phyloP scores from a whole-genome alignment of 768 basidiomycete species.

The Termitomyces heimii region DNA sequence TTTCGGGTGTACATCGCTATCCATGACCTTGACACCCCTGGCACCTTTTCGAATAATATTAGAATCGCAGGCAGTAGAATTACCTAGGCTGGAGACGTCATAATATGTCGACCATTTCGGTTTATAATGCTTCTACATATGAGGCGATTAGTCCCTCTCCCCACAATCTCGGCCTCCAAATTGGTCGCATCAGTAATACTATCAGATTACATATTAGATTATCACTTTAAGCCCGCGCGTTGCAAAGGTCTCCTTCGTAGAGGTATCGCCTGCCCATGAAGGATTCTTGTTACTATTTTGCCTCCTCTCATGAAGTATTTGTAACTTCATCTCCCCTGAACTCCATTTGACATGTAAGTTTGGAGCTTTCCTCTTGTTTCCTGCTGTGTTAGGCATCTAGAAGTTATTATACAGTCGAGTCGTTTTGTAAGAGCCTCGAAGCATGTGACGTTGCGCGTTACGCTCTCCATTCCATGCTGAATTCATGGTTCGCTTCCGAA shows the following conservation, averaged over 20 bases:
- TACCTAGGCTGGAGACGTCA: constrained; percentile 34
- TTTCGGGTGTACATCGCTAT: constrained; percentile 42
- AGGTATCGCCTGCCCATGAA: constrained; percentile 17
- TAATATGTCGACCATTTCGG: constrained; percentile 26
- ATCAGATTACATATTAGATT: constrained; percentile 31
- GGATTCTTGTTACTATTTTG: neutral
- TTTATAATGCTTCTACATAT: constrained; percentile 4
- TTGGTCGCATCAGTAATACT: constrained; percentile 32
- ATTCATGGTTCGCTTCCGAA: neutral
- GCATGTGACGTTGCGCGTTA: neutral
- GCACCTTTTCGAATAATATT: constrained; percentile 41
- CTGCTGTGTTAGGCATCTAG: neutral
- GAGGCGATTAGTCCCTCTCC: neutral
- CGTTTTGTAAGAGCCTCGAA: neutral
- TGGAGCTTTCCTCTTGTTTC: neutral
- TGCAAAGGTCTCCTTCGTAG: constrained; percentile 29
- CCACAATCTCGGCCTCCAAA: constrained; percentile 33
- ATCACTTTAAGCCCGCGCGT: constrained; percentile 40
- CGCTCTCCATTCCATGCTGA: neutral
- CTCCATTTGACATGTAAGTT: neutral
- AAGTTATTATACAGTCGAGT: neutral
- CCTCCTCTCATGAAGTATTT: neutral
- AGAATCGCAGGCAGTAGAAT: constrained; percentile 30
- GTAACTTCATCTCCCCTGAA: neutral
- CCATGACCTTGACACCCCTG: constrained; percentile 35